Base-by-base conservation (phyloP, 2,329 filamentous ascomycete genomes). In the Cercospora zeina region DNA sequence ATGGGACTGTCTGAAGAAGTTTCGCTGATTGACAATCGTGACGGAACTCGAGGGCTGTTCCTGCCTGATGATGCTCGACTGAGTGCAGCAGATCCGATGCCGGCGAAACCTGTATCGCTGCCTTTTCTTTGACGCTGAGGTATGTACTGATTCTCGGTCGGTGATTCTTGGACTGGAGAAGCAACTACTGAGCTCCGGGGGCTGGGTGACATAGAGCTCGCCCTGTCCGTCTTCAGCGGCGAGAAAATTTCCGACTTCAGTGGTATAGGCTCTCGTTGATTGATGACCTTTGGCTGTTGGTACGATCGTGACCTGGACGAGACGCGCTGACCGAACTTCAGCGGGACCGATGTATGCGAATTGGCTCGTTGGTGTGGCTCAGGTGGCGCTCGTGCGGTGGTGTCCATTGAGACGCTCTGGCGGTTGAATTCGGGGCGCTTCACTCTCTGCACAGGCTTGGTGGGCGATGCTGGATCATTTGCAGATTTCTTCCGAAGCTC, bases 241-340 rank as follows among this genome's bases (percentile, higher is more conserved):
- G 73, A 74, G 62, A 75, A 75, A 30, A 75, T 63, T 42, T 74
- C 73, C 4, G 68, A 67, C 62, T 74, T 73, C 14, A 74, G 59
- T 14, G 71, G 71, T 21, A 74, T 70, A 4, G 64, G 68, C 49
- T 70, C 65, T 24, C 67, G 62, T 61, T 72, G 70, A 9, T 67
- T 66, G 34, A 71, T 67, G 19, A 73, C 69, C 59, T 72, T 73
- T 5, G 72, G 71, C 57, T 69, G 66, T 24, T 69, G 64, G 50
- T 74, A 74, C 11, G 71, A 70, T 47, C 68, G 62, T 3, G 68
- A 69, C 36, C 70, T 62, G 5, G 71, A 72, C 13, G 69, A 68
- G 4, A 69, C 56, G 13, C 72, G 65, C 37, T 69, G 60, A 21
- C 63, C 65, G 51, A 72, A 67, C 4, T 70, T 67, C 37, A 73